Base-by-base conservation (phyloP, 192 early-diverging fungal genomes). In the Backusella sp. region DNA sequence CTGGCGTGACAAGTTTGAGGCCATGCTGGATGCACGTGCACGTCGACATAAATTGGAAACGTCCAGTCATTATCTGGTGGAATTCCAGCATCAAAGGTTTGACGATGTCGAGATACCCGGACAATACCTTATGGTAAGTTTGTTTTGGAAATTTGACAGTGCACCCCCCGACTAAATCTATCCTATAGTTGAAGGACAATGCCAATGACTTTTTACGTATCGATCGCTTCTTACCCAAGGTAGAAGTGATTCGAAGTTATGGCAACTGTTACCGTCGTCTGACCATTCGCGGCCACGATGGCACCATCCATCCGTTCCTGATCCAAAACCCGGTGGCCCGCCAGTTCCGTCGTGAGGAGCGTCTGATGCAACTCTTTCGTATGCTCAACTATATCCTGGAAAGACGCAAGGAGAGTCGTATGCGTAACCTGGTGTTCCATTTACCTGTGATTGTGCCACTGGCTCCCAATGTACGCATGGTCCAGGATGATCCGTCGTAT, bases 51-150 rank as follows among this genome's bases (percentile, higher is more conserved):
- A 94, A 80, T 85, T 98, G 5, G 95, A 98, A 76, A 87, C 94
- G 72, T 96, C 93, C 78, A 94, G 92, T 56, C 94, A 95, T 65
- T 98, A 96, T 84, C 84, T 99, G 66, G 95, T 94, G 5, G 98
- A 99, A 82, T 99, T 99, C 88, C 97, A 99, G 77, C 95, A 98
- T 82, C 93, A 96, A 78, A 98, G 97, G 82, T 98, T 99, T 80
- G 97, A 98, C 70, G 97, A 99, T 72, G 94, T 99, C 23, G 97
- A 99, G 76, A 90, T 99, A 7, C 98, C 98, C 14, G 98, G 98
- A 21, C 97, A 99, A 80, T 99, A 99, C 79, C 82, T 97, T 79
- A 75, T 94, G 84, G 72, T 73, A 73, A 59, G 21, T 32, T 32
- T 32, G 1, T 32, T 32, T 1, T 32, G 1, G n/a, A n/a, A n/a